Percentiles rank a stretch among this genome's conserved stretches.
These are phyloP conservation scores for Taphrina confusa DNA, from an alignment of 1,139 yeast genomes.

Conservation along the genomic window DNA sequence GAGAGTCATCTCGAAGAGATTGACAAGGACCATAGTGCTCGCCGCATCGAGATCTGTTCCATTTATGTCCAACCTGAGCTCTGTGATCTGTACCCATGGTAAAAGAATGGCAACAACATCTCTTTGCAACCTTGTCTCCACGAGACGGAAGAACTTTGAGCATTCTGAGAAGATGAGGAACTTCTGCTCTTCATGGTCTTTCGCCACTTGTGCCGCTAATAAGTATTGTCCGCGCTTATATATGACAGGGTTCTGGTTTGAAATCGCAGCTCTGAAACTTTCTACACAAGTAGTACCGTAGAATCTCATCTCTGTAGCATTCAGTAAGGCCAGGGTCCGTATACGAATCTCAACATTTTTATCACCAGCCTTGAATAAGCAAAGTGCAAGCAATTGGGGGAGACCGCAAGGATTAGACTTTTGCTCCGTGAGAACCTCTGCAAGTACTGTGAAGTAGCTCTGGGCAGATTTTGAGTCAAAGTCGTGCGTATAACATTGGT, in stretches of 20 bases:
- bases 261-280: constrained; percentile 61
- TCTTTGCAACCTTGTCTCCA: constrained; percentile 61
- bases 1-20: constrained; percentile 80
- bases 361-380: constrained; percentile 70
- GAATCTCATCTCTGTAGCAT: constrained; percentile 57
- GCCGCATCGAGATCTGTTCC: constrained; percentile 53
- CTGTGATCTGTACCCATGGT: constrained; percentile 88
- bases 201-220: constrained; percentile 63
- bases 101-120: constrained; percentile 76
- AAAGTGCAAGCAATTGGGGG: constrained; percentile 54
- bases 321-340: constrained; percentile 62
- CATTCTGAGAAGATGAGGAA: constrained; percentile 68
- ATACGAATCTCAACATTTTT: constrained; percentile 60
- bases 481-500: constrained; percentile 66
- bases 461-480: constrained; percentile 57
- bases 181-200: constrained; percentile 60
- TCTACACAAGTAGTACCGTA: constrained; percentile 54
- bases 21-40: constrained; percentile 69
- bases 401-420: constrained; percentile 53
- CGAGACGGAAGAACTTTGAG: constrained; percentile 67
- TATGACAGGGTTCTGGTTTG: constrained; percentile 68
- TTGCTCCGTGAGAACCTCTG: constrained; percentile 58
- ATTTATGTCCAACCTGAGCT: constrained; percentile 56
- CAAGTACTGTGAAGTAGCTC: constrained; percentile 69
- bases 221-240: constrained; percentile 76